Base-by-base conservation (phyloP, 73 alveolate genomes). In the Tetrahymena elliotti region DNA sequence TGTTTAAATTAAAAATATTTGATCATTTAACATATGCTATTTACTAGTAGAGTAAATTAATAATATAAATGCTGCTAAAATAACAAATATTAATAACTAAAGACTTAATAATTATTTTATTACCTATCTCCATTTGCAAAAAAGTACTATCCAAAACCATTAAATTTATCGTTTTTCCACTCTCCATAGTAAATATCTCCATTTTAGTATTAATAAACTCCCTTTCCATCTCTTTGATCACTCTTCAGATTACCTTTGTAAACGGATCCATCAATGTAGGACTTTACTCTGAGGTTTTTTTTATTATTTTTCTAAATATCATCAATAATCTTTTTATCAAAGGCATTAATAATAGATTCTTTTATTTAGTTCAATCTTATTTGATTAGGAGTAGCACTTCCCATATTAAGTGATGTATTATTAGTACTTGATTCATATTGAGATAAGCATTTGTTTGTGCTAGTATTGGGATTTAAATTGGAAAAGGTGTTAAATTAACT, bases 151-250 rank as follows among this genome's bases (percentile, higher is more conserved):
- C 97, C 97, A 34, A 38, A 93, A 24, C 97, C 97, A 54, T 93
- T 37, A 68, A 93, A 93, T 35, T 93, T 93, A 95, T 96, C 97
- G 35, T 95, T 93, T 35, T 52, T 37, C 98, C 98, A 96, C 84
- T 96, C 96, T 35, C 98, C 97, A 33, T 94, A 35, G 95, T 93
- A 96, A 68, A 95, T 95, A 53, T 96, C 98, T 83, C 98, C 98
- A 10, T 96, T 96, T 24, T 24, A 33, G 41, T 95, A 94, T 36
- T 94, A 83, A 83, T 94, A 94, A 27, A 94, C 38, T 83, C 88
- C 88, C 36, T 68, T 68, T 6, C 88, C 88, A n/a, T 68, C 88
- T 31, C 88, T 68, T 68, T n/a, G n/a, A 24, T 68, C 88, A 11
- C 88, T 68, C 33, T 68, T 68, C 11, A 68, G 33, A 68, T 68